phyloP scores from a whole-genome alignment of 2,329 filamentous ascomycete species.

The Pestalotiopsis sp. region DNA sequence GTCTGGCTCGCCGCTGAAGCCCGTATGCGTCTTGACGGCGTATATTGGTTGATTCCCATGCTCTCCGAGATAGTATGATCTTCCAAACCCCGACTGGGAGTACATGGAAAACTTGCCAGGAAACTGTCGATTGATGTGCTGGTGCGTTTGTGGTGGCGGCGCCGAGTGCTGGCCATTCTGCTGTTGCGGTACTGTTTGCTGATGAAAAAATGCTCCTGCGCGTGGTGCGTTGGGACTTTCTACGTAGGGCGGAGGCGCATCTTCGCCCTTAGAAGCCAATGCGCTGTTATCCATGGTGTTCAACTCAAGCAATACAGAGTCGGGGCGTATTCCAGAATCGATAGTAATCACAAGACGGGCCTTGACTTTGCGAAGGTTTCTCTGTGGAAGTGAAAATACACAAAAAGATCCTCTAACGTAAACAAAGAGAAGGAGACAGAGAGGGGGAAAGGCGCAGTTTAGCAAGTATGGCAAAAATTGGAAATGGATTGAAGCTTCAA shows the following conservation, averaged over 20 bases:
- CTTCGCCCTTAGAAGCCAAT: background rate
- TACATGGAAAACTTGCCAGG: conserved; percentile 6
- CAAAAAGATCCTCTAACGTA: too few relatives aligned
- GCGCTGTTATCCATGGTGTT: background rate
- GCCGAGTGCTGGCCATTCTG: background rate
- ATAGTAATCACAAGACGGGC: too few relatives aligned
- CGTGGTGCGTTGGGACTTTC: background rate
- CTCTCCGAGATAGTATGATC: conserved; percentile 23
- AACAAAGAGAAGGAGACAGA: too few relatives aligned
- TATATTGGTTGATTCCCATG: conserved; percentile 21
- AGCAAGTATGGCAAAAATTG: too few relatives aligned
- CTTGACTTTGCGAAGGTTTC: too few relatives aligned
- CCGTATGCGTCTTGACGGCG: conserved; percentile 20
- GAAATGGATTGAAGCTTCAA: background rate
- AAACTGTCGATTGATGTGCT: conserved; percentile 7
- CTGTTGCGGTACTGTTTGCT: background rate
- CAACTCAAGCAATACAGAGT: background rate
- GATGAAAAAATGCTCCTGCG: background rate
- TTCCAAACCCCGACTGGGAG: background rate
- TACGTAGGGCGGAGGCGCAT: conserved; percentile 5
- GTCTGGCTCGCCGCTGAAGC: conserved; percentile 20
- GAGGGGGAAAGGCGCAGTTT: too few relatives aligned
- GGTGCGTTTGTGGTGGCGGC: background rate
- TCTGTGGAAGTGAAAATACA: too few relatives aligned
- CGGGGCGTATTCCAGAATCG: background rate